Evolutionary conservation across 495 filamentous ascomycete genomes (phyloP).

Genomic region (Aspergillus saccharolyticus): DNA sequence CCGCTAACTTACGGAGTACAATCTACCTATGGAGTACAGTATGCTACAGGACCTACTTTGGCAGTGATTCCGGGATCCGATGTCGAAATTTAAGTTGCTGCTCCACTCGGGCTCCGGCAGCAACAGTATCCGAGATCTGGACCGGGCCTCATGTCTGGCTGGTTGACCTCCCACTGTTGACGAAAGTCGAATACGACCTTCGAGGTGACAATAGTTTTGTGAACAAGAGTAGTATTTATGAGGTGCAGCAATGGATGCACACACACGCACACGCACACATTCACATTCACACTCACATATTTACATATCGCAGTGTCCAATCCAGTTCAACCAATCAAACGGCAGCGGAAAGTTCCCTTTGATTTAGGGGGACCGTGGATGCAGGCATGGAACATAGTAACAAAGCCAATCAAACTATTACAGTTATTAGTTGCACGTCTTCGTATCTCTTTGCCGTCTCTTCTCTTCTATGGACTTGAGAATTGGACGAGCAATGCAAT

Average conservation of each 20-base stretch:
- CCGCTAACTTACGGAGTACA: too few relatives aligned
- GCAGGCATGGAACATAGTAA: background rate
- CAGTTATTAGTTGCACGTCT: background rate
- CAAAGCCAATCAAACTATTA: background rate
- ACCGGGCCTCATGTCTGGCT: slow-evolving; percentile 11
- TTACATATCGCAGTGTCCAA: background rate
- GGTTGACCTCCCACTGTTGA: background rate
- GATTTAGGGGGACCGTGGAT: background rate
- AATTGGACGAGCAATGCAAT: background rate
- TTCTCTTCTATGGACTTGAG: background rate
- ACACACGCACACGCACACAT: too few relatives aligned
- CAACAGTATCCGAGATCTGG: slow-evolving; percentile 23
- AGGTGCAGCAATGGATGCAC: background rate
- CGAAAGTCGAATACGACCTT: background rate
- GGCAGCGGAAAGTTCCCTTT: background rate
- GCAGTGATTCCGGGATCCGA: background rate
- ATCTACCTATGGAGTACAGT: too few relatives aligned
- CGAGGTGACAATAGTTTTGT: background rate
- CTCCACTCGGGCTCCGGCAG: slow-evolving; percentile 20
- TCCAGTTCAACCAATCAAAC: background rate
- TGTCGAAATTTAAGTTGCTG: slow-evolving; percentile 10
- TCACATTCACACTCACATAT: too few relatives aligned
- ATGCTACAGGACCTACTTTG: background rate
- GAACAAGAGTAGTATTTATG: background rate
- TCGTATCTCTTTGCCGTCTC: background rate